Conservation (phyloP, 345 rosid species). For the Brassica carinata region DNA sequence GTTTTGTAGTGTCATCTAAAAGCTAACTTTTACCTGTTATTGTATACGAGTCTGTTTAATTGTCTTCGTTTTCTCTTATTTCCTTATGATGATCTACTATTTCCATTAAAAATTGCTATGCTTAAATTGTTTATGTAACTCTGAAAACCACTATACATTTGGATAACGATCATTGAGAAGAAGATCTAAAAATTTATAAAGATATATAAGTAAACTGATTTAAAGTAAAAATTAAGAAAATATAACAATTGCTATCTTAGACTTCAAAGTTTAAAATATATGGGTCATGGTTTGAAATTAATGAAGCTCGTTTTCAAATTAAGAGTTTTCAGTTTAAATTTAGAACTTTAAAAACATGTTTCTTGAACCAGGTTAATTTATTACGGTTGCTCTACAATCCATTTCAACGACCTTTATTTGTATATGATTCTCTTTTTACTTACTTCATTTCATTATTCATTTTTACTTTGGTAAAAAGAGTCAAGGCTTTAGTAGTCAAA, state of each 20-base stretch:
- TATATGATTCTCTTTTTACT: not conserved
- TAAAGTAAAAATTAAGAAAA: not conserved
- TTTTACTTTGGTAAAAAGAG: not conserved
- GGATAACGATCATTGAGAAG: not conserved
- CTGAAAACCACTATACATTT: not conserved
- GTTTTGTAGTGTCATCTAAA: not conserved
- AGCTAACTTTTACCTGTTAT: constrained; percentile 30
- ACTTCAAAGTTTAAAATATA: not conserved
- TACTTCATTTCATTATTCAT: not conserved
- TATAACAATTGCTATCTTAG: not conserved
- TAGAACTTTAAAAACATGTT: not conserved
- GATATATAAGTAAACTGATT: not conserved
- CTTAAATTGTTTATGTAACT: not conserved
- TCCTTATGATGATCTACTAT: not conserved
- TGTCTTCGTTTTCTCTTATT: not conserved
- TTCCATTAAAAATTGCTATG: not conserved
- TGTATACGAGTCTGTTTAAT: not conserved
- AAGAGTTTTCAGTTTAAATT: not conserved
- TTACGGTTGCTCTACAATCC: not conserved
- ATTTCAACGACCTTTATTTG: not conserved
- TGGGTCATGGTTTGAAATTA: not conserved
- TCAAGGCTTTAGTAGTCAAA: not conserved
- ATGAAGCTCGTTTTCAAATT: not conserved
- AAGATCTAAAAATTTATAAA: not conserved
- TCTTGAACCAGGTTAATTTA: not conserved